Percentiles rank a stretch among this genome's conserved stretches.
Evolutionary conservation across 495 filamentous ascomycete genomes (phyloP).

Genomic region (Penicillium fimorum): DNA sequence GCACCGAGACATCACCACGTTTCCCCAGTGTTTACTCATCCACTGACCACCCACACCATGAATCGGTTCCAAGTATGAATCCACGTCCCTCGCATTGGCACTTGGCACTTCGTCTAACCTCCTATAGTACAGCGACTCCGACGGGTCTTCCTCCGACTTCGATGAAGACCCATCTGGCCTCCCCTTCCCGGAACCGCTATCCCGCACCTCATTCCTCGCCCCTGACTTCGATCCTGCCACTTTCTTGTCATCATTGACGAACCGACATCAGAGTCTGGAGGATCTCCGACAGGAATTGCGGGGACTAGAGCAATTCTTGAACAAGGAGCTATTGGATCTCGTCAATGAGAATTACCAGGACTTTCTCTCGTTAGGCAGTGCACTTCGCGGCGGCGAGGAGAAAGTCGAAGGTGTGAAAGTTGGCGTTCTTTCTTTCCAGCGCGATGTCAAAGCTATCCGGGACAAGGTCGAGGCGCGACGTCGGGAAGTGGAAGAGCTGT

Average conservation of each 20-base stretch:
- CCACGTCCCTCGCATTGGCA: not conserved
- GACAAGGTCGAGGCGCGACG: slow-evolving; percentile 52
- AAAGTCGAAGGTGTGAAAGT: slow-evolving; percentile 89
- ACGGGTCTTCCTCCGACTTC: slow-evolving; percentile 52
- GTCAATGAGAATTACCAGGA: slow-evolving; percentile 93
- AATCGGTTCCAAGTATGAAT: slow-evolving; percentile 27
- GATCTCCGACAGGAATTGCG: slow-evolving; percentile 86
- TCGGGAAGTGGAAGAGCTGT: slow-evolving; percentile 51
- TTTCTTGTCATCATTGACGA: slow-evolving; percentile 79
- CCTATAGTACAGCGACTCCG: slow-evolving; percentile 49
- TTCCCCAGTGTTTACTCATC: slow-evolving; percentile 10
- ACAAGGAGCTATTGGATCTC: slow-evolving; percentile 82
- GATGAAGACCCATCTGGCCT: slow-evolving; percentile 65
- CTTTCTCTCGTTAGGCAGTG: slow-evolving; percentile 78
- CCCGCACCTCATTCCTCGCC: slow-evolving; percentile 74
- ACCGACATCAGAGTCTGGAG: slow-evolving; percentile 92
- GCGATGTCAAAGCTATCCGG: slow-evolving; percentile 66
- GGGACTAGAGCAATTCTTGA: slow-evolving; percentile 67
- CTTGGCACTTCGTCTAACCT: not conserved
- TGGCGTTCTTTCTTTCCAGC: slow-evolving; percentile 76
- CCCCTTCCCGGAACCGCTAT: slow-evolving; percentile 79
- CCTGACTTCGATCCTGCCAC: slow-evolving; percentile 74
- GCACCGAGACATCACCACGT: slow-evolving; percentile 12
- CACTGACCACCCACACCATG: slow-evolving; percentile 19
- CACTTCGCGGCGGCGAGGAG: slow-evolving; percentile 84